Evolutionary conservation across 2,329 filamentous ascomycete genomes (phyloP), one percentile per base, ranked within the genome.

Genomic region (Xylariales sp.): DNA sequence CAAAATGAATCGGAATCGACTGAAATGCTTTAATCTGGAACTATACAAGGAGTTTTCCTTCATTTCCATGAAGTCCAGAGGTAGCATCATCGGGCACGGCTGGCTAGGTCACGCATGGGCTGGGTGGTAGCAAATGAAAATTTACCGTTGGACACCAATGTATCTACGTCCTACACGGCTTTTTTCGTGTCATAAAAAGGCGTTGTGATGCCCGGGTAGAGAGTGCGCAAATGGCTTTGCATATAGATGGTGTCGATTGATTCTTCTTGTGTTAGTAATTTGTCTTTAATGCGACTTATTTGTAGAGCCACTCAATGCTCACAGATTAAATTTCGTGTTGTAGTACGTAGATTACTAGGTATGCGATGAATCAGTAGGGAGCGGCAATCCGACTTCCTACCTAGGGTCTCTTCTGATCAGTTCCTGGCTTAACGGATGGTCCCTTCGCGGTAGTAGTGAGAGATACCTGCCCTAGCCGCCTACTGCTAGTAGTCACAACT

Each of bases 81-180:
- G 23, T 50, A 56, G 36, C 62, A 43, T 55, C 12, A 45, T 34
- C 39, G 45, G 43, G 41, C 28, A 54, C 16, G 53, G 43, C 28
- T 56, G 53, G 30, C 45, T 49, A 39, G 54, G 34, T 58, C 23
- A 55, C 50, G 50, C 43, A 65, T 61, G 30, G 12, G 41, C 41
- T 34, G 55, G 48, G 39, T 34, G 41, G 30, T 34, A 16, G 39
- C 34, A 55, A 43, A 28, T 23, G 5, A 41, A 48, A 36, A 30
- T n/a, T 54, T 30, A 54, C 8, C 16, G 10, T 64, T 64, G 49
- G 55, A 54, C 54, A 64, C 16, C 9, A 1, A 12, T 43, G 36
- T 52, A 58, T 64, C n/a, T 23, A 58, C 34, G 12, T 45, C 43
- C 23, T 18, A 30, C 45, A 50, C 41, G 43, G 16, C 23, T 41